Base-by-base conservation (phyloP, 2,329 filamentous ascomycete genomes). In the Corniculantispora saksenae region DNA sequence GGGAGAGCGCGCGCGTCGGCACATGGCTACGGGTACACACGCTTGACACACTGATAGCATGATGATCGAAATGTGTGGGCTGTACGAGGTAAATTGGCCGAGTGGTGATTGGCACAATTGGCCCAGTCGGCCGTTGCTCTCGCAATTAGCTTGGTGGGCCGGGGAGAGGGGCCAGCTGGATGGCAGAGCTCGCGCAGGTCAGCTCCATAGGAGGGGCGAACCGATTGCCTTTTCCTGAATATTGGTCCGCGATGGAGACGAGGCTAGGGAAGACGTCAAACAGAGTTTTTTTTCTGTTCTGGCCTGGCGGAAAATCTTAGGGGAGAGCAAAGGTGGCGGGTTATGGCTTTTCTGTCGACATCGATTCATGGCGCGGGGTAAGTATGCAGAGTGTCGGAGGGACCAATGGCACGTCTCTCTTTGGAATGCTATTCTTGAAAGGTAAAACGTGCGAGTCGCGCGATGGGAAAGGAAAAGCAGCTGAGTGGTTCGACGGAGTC, bases 211-310 rank as follows among this genome's bases (percentile, higher is more conserved):
- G 51, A 47, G 51, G 35, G 60, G 60, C 60, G 40, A 48, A 62
- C 50, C 35, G 40, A 54, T 62, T 62, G 50, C 38, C 60, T 48
- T 45, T 61, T 61, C 48, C 35, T 45, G 50, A 23, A 62, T 47
- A 62, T 55, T 62, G 60, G 60, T 45, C 59, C 59, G 38, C 32
- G 59, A 61, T 32, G 59, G 48, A 43, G 48, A 32, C 5, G 32
- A 29, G 32, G 35, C 19, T 17, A 55, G 21, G 4, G 35, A 15
- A 47, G 60, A 62, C 60, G 50, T 55, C 50, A 27, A 62, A 62
- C 60, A 62, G 60, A 62, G 60, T 62, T 62, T 55, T 45, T 32
- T 10, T 10, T 19, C 5, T 21, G 15, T 32, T 23, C 19, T 40
- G n/a, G n/a, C n/a, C 15, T n/a, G 25, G 50, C 17, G 17, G 23